Conservation (phyloP, 352 stramenopile species). For the Globisporangium alternatum region DNA sequence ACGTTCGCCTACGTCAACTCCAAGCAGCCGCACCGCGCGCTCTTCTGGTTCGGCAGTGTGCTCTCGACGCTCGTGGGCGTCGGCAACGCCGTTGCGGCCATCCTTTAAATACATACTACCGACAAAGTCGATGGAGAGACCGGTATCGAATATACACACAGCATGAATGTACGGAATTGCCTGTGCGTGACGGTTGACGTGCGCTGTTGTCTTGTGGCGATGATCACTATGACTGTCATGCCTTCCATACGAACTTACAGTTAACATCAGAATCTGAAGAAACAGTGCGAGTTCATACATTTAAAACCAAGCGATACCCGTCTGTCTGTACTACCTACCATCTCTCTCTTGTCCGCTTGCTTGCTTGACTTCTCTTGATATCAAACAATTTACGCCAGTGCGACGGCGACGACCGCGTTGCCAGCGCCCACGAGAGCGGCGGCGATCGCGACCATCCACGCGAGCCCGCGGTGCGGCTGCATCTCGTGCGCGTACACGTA, state of each 20-base stretch:
- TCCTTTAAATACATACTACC: neutral
- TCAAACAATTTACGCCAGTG: neutral
- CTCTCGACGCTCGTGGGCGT: conserved; percentile 17
- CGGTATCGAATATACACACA: neutral
- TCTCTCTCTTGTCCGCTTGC: neutral
- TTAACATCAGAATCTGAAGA: no score
- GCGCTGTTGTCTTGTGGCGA: no score
- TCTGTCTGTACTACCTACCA: neutral
- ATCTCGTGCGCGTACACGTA: conserved; percentile 38
- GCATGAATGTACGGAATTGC: no score
- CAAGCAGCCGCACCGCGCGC: conserved; percentile 35
- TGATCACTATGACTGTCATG: no score
- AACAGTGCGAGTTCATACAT: neutral
- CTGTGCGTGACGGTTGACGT: no score
- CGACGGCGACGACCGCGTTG: neutral
- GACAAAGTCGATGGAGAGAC: neutral
- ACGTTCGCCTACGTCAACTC: conserved; percentile 35
- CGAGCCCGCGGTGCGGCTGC: conserved; percentile 33
- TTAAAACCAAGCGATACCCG: neutral
- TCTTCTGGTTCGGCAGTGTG: conserved; percentile 25
- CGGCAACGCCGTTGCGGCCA: conserved; percentile 17
- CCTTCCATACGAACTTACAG: no score
- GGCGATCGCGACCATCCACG: conserved; percentile 24
- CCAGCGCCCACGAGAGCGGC: conserved; percentile 13
- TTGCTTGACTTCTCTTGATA: neutral